These are phyloP conservation scores for Jatropha curcas DNA, from an alignment of 345 rosid genomes.

Conservation along the genomic window DNA sequence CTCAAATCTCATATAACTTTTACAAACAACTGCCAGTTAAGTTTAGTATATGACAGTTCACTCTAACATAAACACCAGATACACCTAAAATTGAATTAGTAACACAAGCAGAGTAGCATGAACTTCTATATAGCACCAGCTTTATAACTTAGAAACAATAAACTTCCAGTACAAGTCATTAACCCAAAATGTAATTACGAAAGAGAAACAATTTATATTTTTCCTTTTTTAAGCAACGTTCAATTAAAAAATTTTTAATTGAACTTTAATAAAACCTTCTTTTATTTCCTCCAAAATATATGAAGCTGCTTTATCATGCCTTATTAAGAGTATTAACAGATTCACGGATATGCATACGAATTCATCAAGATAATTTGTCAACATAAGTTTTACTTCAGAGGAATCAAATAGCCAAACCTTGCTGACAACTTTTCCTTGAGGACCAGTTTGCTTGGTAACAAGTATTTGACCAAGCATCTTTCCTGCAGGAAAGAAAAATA, in stretches of 20 bases:
- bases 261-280: too few relatives aligned
- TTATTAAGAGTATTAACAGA: neutral
- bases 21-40: neutral
- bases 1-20: neutral
- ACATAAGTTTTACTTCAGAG: conserved; percentile 1
- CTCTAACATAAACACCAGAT: neutral
- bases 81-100: neutral
- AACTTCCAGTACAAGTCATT: neutral
- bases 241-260: neutral
- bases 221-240: neutral
- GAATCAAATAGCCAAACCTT: conserved; percentile 53
- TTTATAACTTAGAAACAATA: neutral
- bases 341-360: neutral
- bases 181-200: neutral
- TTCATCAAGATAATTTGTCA: neutral
- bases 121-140: neutral
- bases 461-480: conserved; percentile 98
- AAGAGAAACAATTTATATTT: neutral
- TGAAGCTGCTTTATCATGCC: neutral
- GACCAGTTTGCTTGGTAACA: conserved; percentile 96
- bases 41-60: neutral
- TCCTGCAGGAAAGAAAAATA: conserved; percentile 44
- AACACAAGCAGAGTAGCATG: neutral
- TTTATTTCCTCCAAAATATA: neutral
- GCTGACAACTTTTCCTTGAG: conserved; percentile 97